phyloP scores from a whole-genome alignment of 1,284 basidiomycete species.

The Melampsora americana region DNA sequence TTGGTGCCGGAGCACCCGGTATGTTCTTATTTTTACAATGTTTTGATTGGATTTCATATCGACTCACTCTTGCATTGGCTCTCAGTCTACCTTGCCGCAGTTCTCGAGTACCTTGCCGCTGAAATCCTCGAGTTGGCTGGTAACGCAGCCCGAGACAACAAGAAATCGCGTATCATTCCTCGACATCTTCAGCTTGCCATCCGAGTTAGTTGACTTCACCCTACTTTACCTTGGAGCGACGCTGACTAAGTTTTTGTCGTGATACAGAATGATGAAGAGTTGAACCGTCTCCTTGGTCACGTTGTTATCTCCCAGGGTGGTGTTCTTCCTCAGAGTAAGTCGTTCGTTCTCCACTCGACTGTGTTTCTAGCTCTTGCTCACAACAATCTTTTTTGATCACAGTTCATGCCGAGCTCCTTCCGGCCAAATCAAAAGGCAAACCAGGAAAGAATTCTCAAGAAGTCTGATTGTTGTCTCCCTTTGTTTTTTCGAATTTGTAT shows the following conservation, averaged over 20 bases:
- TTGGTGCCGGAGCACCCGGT: constrained; percentile 72
- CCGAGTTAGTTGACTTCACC: constrained; percentile 54
- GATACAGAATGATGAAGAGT: constrained; percentile 19
- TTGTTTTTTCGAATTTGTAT: neutral
- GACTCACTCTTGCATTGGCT: constrained; percentile 48
- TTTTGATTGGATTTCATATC: constrained; percentile 5
- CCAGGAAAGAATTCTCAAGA: constrained; percentile 7
- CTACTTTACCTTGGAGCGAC: neutral
- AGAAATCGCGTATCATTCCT: constrained; percentile 85
- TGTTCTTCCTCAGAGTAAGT: constrained; percentile 32
- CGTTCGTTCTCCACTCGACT: neutral
- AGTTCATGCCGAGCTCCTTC: constrained; percentile 25
- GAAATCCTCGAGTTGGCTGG: constrained; percentile 84
- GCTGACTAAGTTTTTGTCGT: neutral
- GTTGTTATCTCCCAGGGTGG: constrained; percentile 25
- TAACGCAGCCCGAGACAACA: constrained; percentile 70
- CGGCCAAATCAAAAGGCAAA: constrained; percentile 18
- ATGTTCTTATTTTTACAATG: constrained; percentile 53
- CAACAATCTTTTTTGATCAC: neutral
- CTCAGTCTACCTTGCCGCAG: constrained; percentile 77
- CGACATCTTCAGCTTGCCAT: constrained; percentile 85
- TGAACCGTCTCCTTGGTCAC: constrained; percentile 13
- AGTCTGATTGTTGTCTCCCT: neutral
- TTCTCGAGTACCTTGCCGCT: constrained; percentile 77
- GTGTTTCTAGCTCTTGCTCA: neutral